These are phyloP conservation scores for Echria macrotheca DNA, from an alignment of 495 filamentous ascomycete genomes.

Conservation along the genomic window DNA sequence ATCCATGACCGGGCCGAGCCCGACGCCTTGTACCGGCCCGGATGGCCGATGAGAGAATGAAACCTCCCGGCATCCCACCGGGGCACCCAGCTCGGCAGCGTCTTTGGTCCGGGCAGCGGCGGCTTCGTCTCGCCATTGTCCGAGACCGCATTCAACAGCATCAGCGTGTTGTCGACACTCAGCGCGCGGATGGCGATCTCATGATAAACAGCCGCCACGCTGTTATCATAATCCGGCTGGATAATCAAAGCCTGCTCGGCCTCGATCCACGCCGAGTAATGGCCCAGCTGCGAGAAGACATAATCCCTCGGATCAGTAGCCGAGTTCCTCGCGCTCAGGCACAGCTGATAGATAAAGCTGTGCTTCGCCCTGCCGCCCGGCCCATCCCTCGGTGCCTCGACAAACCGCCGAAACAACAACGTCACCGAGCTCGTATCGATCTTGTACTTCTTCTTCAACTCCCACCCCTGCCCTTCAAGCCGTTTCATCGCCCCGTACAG, in stretches of 20 bases:
- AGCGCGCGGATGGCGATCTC: constrained; percentile 15
- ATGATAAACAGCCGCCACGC: constrained; percentile 9
- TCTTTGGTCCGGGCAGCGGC: constrained; percentile 1
- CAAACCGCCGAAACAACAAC: constrained; percentile 6
- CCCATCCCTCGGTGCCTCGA: neutral
- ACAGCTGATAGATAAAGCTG: constrained; percentile 12
- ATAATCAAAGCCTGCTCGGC: constrained; percentile 9
- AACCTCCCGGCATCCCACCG: constrained; percentile 13
- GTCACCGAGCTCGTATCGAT: constrained; percentile 7
- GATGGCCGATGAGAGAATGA: constrained; percentile 5
- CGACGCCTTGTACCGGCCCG: constrained; percentile 8
- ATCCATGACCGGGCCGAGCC: constrained; percentile 1
- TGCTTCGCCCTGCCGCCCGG: neutral
- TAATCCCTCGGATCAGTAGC: constrained; percentile 11
- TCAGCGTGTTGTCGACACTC: constrained; percentile 5
- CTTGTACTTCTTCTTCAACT: constrained; percentile 14
- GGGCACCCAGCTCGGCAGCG: constrained; percentile 10
- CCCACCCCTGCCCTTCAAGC: constrained; percentile 14
- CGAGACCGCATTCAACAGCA: constrained; percentile 12
- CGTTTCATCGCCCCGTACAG: constrained; percentile 4
- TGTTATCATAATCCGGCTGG: constrained; percentile 14
- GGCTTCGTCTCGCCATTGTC: constrained; percentile 5
- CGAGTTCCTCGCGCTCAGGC: constrained; percentile 6
- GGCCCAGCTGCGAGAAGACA: constrained; percentile 12
- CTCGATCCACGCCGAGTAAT: constrained; percentile 6